Evolutionary conservation across 2,329 filamentous ascomycete species (phyloP).

Genomic region (Beauveria bassiana): DNA sequence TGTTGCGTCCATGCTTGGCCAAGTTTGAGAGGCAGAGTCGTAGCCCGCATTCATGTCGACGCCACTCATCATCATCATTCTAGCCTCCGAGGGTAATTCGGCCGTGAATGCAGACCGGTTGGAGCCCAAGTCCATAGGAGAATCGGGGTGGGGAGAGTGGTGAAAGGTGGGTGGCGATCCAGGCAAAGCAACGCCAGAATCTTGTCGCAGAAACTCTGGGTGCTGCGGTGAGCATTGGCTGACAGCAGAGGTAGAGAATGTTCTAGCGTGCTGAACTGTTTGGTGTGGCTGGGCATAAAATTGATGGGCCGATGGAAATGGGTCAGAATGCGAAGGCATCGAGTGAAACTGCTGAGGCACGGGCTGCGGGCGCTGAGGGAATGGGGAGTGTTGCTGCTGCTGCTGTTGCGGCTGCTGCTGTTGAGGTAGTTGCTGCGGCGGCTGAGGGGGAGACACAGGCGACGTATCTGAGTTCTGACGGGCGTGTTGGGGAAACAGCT

Average conservation of each 20-base stretch:
- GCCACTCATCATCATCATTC: constrained; percentile 31
- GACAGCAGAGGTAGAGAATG: background rate
- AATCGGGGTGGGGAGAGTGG: constrained; percentile 12
- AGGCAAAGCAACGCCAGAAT: background rate
- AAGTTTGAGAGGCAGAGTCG: constrained; percentile 10
- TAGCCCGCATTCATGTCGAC: constrained; percentile 23
- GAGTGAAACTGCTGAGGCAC: constrained; percentile 8
- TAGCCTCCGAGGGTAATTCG: constrained; percentile 34
- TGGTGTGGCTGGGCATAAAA: background rate
- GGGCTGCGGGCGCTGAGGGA: background rate
- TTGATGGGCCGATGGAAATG: background rate
- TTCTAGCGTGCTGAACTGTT: background rate
- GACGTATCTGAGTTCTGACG: background rate
- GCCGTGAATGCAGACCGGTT: constrained; percentile 32
- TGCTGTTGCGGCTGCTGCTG: background rate
- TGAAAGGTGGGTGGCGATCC: background rate
- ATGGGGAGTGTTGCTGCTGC: background rate
- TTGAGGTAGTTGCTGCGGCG: background rate
- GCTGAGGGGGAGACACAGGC: background rate
- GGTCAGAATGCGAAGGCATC: background rate
- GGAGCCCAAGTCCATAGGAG: constrained; percentile 16
- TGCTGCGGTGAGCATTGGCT: background rate
- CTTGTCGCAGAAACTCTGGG: background rate
- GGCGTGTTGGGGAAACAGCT: constrained; percentile 35
- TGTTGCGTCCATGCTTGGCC: constrained; percentile 10